phyloP scores from a whole-genome alignment of 192 early-diverging fungal genomes.

The Chytriomyces sp. region DNA sequence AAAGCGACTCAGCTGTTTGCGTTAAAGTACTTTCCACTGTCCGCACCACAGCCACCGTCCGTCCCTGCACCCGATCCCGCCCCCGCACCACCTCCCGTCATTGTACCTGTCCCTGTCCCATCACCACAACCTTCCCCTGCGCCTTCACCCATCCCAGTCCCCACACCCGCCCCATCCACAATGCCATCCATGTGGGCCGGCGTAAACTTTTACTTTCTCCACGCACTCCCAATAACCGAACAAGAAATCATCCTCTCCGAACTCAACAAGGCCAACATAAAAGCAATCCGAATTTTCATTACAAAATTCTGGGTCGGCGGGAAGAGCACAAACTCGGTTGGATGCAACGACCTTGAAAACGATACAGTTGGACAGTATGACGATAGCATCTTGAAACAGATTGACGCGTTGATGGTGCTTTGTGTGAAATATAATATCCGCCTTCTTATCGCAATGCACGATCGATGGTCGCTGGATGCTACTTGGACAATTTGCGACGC shows the following conservation, averaged over 20 bases:
- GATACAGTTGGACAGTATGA: slow-evolving; percentile 26
- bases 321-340: slow-evolving; percentile 31
- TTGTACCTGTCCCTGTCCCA: too few relatives aligned
- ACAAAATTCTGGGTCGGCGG: slow-evolving; percentile 22
- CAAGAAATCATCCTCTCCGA: slow-evolving; percentile 12
- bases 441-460: slow-evolving; percentile 24
- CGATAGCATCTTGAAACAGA: slow-evolving; percentile 27
- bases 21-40: too few relatives aligned
- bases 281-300: slow-evolving; percentile 30
- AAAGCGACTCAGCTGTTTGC: too few relatives aligned
- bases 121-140: too few relatives aligned
- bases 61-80: too few relatives aligned
- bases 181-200: slow-evolving; percentile 27
- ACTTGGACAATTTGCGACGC: slow-evolving; percentile 35
- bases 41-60: too few relatives aligned
- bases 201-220: slow-evolving; percentile 32
- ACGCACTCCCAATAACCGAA: slow-evolving; percentile 5
- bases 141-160: too few relatives aligned
- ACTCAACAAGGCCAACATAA: neutral
- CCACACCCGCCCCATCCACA: neutral
- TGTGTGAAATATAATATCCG: slow-evolving; percentile 14
- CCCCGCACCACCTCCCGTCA: too few relatives aligned
- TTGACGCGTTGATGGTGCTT: slow-evolving; percentile 27
- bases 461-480: slow-evolving; percentile 22
- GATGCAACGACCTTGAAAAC: slow-evolving; percentile 18